Evolutionary conservation across 805 yeast genomes (phyloP).

Genomic region (Yarrowia hollandica): DNA sequence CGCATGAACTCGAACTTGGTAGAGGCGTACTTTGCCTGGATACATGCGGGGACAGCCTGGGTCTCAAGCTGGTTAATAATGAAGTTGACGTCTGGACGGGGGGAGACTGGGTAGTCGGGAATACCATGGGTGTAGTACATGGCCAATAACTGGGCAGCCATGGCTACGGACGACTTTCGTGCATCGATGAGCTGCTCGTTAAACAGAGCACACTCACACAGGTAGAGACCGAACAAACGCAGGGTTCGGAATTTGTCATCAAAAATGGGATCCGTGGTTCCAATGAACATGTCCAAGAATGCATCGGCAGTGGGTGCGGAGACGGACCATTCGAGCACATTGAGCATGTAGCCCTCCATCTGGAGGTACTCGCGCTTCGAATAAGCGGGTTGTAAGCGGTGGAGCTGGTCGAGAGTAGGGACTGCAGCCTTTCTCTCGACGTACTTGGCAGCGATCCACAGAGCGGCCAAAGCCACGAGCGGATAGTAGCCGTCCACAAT

Average conservation of each 20-base stretch:
- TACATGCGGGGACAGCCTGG: constrained; percentile 18
- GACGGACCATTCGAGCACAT: constrained; percentile 71
- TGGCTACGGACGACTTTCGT: constrained; percentile 20
- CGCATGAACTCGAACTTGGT: constrained; percentile 27
- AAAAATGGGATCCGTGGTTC: constrained; percentile 26
- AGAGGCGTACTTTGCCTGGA: constrained; percentile 21
- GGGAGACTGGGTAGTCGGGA: constrained; percentile 23
- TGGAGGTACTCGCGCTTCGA: constrained; percentile 62
- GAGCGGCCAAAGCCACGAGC: constrained; percentile 83
- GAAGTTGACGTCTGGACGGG: constrained; percentile 28
- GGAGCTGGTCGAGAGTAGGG: constrained; percentile 71
- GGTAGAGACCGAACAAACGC: constrained; percentile 10
- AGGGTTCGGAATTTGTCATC: constrained; percentile 24
- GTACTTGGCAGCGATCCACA: constrained; percentile 89
- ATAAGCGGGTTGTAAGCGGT: constrained; percentile 45
- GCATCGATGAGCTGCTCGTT: constrained; percentile 20
- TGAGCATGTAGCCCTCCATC: constrained; percentile 75
- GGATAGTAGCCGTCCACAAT: constrained; percentile 85
- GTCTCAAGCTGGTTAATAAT: constrained; percentile 27
- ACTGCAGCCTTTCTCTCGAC: constrained; percentile 71
- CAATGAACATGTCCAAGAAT: constrained; percentile 42
- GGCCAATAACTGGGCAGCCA: constrained; percentile 28
- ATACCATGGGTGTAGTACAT: constrained; percentile 24
- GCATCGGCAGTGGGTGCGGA: constrained; percentile 60
- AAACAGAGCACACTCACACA: constrained; percentile 24